phyloP scores from a whole-genome alignment of 2,329 filamentous ascomycete species.

The Venturia carpophila region DNA sequence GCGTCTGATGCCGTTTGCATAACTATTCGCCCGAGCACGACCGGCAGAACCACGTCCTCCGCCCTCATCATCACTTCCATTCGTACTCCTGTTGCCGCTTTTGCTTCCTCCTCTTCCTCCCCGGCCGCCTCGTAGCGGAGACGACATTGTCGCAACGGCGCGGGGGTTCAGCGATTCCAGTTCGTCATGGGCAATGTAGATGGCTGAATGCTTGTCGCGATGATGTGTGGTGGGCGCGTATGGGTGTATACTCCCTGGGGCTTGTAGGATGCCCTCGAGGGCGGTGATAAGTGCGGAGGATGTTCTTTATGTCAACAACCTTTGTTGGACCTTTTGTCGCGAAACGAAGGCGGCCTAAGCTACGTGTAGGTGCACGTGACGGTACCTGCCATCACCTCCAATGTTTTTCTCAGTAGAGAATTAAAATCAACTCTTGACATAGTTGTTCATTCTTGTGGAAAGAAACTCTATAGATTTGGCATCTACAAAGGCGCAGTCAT shows the following conservation, averaged over 20 bases:
- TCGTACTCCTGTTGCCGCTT: not conserved
- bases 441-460: too few species aligned
- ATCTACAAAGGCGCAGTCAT: too few species aligned
- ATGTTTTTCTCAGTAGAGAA: too few species aligned
- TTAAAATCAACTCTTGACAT: too few species aligned
- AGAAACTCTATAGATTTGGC: too few species aligned
- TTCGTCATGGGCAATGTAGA: not conserved
- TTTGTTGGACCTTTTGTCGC: not conserved
- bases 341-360: not conserved
- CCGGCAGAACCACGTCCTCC: not conserved
- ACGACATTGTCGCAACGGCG: conserved; percentile 13
- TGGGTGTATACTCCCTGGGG: not conserved
- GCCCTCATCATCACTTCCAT: conserved; percentile 6
- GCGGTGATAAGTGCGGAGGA: not conserved
- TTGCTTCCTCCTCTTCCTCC: conserved; percentile 8
- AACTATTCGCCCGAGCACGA: not conserved
- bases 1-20: not conserved
- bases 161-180: not conserved
- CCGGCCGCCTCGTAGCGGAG: conserved; percentile 6
- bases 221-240: not conserved
- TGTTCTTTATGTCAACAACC: conserved; percentile 4
- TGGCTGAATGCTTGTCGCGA: not conserved
- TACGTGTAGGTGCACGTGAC: too few species aligned
- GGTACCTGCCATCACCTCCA: too few species aligned
- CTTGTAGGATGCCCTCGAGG: not conserved